Conservation (phyloP, 202 grass and related monocot genomes). For the Thinopyrum obtusiflorum region DNA sequence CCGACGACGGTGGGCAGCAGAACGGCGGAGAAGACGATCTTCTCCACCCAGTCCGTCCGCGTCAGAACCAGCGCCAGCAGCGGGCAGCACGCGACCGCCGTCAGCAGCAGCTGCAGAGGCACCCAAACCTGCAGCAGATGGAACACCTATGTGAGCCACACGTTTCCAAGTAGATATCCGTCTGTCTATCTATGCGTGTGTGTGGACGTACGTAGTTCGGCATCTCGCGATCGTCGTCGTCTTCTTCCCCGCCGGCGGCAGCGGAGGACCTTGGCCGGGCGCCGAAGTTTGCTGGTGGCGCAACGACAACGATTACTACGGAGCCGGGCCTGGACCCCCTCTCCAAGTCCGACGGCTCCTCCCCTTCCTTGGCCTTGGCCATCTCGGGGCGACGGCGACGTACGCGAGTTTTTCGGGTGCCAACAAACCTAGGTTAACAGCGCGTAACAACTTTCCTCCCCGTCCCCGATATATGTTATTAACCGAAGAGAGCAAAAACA, state of each 20-base stretch:
- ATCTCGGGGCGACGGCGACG: not conserved
- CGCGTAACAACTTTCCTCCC: not conserved
- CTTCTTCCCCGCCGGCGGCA: not conserved
- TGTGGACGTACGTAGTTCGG: not conserved
- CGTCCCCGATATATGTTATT: not conserved
- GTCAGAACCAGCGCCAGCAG: constrained; percentile 13
- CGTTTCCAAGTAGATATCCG: not conserved
- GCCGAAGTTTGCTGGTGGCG: not conserved
- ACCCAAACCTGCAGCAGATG: not conserved
- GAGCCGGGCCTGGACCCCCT: not conserved
- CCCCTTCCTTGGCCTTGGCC: not conserved
- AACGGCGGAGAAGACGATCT: not conserved
- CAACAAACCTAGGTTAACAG: not conserved
- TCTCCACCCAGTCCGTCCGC: constrained; percentile 12
- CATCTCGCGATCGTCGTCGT: not conserved
- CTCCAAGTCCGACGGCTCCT: not conserved
- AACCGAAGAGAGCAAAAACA: not conserved
- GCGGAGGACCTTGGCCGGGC: not conserved
- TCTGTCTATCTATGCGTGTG: not conserved
- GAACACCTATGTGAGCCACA: not conserved
- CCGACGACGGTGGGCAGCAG: not conserved
- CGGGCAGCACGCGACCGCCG: not conserved
- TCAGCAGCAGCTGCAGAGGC: constrained; percentile 16
- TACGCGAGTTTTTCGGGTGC: not conserved
- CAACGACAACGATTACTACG: not conserved